Evolutionary conservation across 192 early-diverging fungal genomes (phyloP).

Genomic region (Umbelopsis sp.): DNA sequence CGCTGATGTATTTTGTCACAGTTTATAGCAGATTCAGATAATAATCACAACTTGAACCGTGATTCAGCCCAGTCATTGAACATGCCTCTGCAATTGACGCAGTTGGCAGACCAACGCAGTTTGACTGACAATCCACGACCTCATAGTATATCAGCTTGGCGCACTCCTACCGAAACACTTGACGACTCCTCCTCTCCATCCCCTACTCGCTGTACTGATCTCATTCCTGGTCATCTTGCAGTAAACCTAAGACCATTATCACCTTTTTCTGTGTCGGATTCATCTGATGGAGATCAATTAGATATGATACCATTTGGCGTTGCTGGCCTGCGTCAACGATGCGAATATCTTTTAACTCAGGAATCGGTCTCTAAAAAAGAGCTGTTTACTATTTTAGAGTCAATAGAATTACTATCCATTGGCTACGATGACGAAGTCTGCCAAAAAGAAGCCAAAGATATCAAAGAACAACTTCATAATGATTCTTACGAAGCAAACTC

Average conservation of each 20-base stretch:
- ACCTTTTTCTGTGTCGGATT: conserved; percentile 17
- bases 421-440: conserved; percentile 4
- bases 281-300: conserved; percentile 11
- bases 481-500: not conserved
- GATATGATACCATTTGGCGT: conserved; percentile 12
- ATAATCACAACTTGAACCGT: not conserved
- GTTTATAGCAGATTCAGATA: conserved; percentile 16
- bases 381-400: not conserved
- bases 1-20: conserved; percentile 18
- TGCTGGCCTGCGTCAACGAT: not conserved
- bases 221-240: conserved; percentile 4
- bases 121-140: not conserved
- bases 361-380: not conserved
- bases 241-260: conserved; percentile 1
- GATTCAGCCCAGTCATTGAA: conserved; percentile 14
- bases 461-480: conserved; percentile 2
- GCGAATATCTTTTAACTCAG: conserved; percentile 2
- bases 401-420: not conserved
- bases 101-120: conserved; percentile 6
- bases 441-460: not conserved
- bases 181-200: conserved; percentile 20
- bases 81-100: conserved; percentile 12
- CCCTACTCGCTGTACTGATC: not conserved
- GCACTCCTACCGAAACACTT: not conserved
- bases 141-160: conserved; percentile 18